These are phyloP conservation scores for Elsinoe perseae DNA, from an alignment of 2,329 filamentous ascomycete species.

Conservation along the genomic window DNA sequence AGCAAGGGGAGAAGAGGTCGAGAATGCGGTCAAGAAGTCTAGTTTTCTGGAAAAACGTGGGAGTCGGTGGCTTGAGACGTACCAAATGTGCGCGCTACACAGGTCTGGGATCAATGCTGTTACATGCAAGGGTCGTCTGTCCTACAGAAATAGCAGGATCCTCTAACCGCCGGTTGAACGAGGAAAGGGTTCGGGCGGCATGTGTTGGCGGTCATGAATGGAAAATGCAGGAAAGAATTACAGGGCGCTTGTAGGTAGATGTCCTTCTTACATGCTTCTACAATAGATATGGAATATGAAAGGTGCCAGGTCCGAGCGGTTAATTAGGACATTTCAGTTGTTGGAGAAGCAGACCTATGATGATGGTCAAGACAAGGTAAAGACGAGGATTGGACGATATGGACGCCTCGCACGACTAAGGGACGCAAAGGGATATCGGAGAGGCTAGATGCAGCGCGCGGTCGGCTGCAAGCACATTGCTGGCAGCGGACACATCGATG, in stretches of 20 bases:
- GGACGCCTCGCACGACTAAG: constrained; percentile 3
- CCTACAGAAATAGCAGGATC: background rate
- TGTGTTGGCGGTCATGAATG: constrained; percentile 16
- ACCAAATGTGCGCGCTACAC: constrained; percentile 30
- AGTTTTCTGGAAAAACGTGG: constrained; percentile 6
- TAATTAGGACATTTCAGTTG: constrained; percentile 26
- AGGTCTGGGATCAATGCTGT: constrained; percentile 6
- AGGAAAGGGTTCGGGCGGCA: constrained; percentile 7
- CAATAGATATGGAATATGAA: constrained; percentile 21
- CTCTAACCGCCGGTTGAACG: constrained; percentile 9
- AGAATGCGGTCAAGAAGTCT: constrained; percentile 17
- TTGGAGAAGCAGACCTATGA: constrained; percentile 19
- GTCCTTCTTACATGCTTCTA: constrained; percentile 14
- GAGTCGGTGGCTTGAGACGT: constrained; percentile 22
- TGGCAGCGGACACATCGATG: constrained; percentile 1
- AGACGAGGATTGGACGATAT: background rate
- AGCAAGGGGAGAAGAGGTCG: constrained; percentile 19
- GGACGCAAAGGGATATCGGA: constrained; percentile 9
- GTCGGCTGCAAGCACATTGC: constrained; percentile 13
- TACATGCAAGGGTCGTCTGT: constrained; percentile 3
- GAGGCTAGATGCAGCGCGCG: constrained; percentile 7
- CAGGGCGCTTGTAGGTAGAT: constrained; percentile 21
- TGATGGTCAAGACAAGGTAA: background rate
- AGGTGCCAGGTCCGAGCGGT: constrained; percentile 21
- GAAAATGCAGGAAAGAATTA: constrained; percentile 21